These are phyloP conservation scores for Cystobasidium sp. DNA, from an alignment of 1,284 basidiomycete genomes.

Conservation along the genomic window DNA sequence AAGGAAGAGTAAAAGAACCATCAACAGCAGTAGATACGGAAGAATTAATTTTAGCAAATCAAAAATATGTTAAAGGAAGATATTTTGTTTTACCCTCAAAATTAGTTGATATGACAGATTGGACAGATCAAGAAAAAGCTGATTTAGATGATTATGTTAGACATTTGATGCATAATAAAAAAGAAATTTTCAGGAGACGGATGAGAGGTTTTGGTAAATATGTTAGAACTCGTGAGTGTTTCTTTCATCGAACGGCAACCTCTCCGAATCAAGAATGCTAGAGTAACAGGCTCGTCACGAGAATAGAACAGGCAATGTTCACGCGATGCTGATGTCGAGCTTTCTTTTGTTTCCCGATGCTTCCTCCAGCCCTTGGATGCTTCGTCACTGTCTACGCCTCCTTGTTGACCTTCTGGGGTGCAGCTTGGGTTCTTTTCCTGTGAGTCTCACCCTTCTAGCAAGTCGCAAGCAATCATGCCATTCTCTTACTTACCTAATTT, in stretches of 20 bases:
- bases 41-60: constrained; percentile 7
- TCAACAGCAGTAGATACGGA: constrained; percentile 30
- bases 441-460: background rate
- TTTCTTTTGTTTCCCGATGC: background rate
- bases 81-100: constrained; percentile 43
- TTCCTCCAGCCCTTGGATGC: constrained; percentile 36
- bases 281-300: background rate
- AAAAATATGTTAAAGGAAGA: constrained; percentile 30
- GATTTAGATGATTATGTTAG: constrained; percentile 47
- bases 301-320: background rate
- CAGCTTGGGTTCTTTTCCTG: constrained; percentile 43
- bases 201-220: constrained; percentile 44
- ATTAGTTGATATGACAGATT: constrained; percentile 43
- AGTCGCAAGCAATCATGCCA: background rate
- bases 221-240: constrained; percentile 41
- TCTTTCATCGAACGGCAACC: background rate
- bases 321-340: background rate
- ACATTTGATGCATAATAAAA: constrained; percentile 45
- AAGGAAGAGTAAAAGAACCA: constrained; percentile 3
- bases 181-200: constrained; percentile 32
- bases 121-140: constrained; percentile 46
- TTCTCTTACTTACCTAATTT: background rate
- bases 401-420: constrained; percentile 44
- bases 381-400: constrained; percentile 44
- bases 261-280: background rate